A percentile compares a stretch with the other conserved stretches of the same genome.
Evolutionary conservation across 768 basidiomycete genomes (phyloP).

Genomic region (Termitomyces sp.): DNA sequence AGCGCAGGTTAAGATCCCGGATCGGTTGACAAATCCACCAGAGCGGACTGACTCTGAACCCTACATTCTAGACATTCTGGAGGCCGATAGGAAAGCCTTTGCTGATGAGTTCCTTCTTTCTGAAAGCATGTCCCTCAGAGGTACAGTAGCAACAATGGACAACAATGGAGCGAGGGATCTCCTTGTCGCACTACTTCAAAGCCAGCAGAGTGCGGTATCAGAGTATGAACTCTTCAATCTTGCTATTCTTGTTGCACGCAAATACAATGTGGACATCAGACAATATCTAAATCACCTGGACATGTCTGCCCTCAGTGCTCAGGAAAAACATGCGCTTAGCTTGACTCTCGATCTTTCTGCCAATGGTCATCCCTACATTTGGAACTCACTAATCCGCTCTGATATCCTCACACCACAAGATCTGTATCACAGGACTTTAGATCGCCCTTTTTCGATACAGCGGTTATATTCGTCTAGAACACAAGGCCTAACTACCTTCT

Average conservation of each 20-base stretch:
- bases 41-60: slow-evolving; percentile 26
- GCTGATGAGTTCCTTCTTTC: slow-evolving; percentile 30
- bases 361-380: slow-evolving; percentile 42
- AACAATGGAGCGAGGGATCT: slow-evolving; percentile 34
- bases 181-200: slow-evolving; percentile 40
- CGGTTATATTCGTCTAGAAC: slow-evolving; percentile 51
- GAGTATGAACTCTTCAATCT: slow-evolving; percentile 58
- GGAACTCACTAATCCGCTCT: slow-evolving; percentile 60
- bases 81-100: slow-evolving; percentile 40
- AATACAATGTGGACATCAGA: slow-evolving; percentile 35
- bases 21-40: slow-evolving; percentile 46
- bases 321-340: slow-evolving; percentile 49
- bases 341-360: slow-evolving; percentile 32
- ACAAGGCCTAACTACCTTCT: slow-evolving; percentile 51
- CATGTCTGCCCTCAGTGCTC: slow-evolving; percentile 45
- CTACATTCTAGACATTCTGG: slow-evolving; percentile 50
- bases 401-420: slow-evolving; percentile 49
- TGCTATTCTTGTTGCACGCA: slow-evolving; percentile 38
- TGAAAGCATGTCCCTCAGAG: slow-evolving; percentile 17
- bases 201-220: slow-evolving; percentile 46
- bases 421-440: slow-evolving; percentile 43
- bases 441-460: slow-evolving; percentile 50
- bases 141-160: slow-evolving; percentile 18
- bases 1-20: slow-evolving; percentile 53
- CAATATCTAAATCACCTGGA: slow-evolving; percentile 47